These are phyloP conservation scores for Malassezia caprae DNA, from an alignment of 1,284 basidiomycete species.

Conservation along the genomic window DNA sequence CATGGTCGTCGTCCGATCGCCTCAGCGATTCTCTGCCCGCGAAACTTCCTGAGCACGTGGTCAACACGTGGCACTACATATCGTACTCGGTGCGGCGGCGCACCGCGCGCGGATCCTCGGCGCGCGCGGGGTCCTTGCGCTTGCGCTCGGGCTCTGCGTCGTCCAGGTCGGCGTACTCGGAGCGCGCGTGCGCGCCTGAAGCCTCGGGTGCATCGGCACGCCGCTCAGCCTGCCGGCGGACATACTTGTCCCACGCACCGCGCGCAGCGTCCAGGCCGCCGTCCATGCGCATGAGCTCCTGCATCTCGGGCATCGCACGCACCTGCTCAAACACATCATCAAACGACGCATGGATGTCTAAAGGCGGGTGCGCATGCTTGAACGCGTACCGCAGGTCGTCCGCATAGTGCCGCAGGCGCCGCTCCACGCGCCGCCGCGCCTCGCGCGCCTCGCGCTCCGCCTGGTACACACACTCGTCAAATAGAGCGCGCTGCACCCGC, in stretches of 20 bases:
- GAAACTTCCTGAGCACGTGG: background rate
- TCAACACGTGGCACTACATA: background rate
- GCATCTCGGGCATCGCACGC: slow-evolving; percentile 20
- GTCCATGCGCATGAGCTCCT: slow-evolving; percentile 17
- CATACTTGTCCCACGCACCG: slow-evolving; percentile 41
- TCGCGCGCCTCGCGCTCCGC: slow-evolving; percentile 61
- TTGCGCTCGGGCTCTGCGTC: slow-evolving; percentile 10
- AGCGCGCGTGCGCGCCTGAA: background rate
- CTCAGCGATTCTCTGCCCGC: background rate
- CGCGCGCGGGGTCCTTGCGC: slow-evolving; percentile 9
- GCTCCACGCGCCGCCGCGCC: slow-evolving; percentile 66
- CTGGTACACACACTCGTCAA: slow-evolving; percentile 59
- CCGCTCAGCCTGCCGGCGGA: slow-evolving; percentile 25
- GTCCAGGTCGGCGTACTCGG: slow-evolving; percentile 13
- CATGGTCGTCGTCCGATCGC: slow-evolving; percentile 21
- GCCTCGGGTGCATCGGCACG: background rate
- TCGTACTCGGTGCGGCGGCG: slow-evolving; percentile 15
- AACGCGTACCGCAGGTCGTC: slow-evolving; percentile 93
- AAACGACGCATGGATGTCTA: slow-evolving; percentile 24
- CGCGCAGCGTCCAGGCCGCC: slow-evolving; percentile 25
- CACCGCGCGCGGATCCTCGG: slow-evolving; percentile 13
- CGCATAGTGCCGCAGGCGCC: slow-evolving; percentile 72
- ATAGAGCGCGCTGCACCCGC: slow-evolving; percentile 14
- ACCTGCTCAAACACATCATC: slow-evolving; percentile 18
- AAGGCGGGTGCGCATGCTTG: slow-evolving; percentile 69